Evolutionary conservation across 805 yeast genomes (phyloP).

Genomic region (Ogataea glucozyma): DNA sequence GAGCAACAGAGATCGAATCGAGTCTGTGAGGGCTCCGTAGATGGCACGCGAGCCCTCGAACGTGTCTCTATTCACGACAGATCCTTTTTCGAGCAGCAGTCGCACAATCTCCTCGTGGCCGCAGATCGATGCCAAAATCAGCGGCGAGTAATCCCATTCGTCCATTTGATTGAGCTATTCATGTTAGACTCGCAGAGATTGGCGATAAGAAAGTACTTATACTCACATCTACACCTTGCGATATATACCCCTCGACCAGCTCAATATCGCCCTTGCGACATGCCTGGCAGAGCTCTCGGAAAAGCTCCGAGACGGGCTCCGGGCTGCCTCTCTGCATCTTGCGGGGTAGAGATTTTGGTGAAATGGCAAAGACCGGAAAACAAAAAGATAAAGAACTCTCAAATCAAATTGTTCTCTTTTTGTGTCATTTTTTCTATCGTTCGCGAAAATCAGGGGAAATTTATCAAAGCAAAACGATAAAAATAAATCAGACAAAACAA

Average conservation of each 20-base stretch:
- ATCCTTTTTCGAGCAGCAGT: constrained; percentile 63
- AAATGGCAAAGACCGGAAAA: background rate
- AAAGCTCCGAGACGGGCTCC: constrained; percentile 31
- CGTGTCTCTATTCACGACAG: constrained; percentile 78
- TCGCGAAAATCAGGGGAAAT: no score
- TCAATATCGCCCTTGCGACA: constrained; percentile 72
- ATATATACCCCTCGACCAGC: constrained; percentile 55
- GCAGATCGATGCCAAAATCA: constrained; percentile 71
- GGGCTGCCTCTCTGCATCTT: no score
- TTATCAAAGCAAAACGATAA: no score
- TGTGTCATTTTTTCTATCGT: no score
- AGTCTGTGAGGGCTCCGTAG: constrained; percentile 74
- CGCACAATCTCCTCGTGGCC: constrained; percentile 71
- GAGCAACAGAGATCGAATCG: constrained; percentile 57
- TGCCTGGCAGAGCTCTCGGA: constrained; percentile 56
- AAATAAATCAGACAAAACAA: no score
- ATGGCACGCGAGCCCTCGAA: constrained; percentile 76
- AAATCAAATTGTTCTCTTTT: no score
- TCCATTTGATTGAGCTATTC: constrained; percentile 51
- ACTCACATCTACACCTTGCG: constrained; percentile 51
- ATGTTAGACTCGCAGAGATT: background rate
- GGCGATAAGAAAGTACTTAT: background rate
- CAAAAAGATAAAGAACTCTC: background rate
- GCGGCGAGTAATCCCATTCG: constrained; percentile 74
- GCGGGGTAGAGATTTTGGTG: no score